These are phyloP conservation scores for Podospora conica DNA, from an alignment of 495 filamentous ascomycete species.

Conservation along the genomic window DNA sequence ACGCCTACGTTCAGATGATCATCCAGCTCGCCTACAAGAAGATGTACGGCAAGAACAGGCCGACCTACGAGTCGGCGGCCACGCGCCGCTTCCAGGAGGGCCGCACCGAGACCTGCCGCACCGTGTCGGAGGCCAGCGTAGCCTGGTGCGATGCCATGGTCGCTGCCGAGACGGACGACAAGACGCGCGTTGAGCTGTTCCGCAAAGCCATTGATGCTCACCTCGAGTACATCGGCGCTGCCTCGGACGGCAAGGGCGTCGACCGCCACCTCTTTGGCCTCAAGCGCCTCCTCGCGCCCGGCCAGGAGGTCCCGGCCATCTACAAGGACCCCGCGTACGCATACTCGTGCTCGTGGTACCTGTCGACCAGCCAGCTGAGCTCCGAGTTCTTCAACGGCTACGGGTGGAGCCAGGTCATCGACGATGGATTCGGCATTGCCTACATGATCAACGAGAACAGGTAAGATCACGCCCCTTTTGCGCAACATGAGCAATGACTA, in stretches of 20 bases:
- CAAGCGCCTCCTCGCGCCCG: constrained; percentile 80
- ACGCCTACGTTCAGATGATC: constrained; percentile 97
- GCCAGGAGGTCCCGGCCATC: constrained; percentile 73
- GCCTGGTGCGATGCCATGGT: constrained; percentile 86
- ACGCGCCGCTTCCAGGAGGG: constrained; percentile 93
- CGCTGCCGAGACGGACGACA: constrained; percentile 52
- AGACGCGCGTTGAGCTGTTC: constrained; percentile 67
- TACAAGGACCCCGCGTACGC: constrained; percentile 80
- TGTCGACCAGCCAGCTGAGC: constrained; percentile 83
- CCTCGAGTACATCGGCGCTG: constrained; percentile 81
- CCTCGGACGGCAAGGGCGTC: constrained; percentile 86
- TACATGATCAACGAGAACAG: constrained; percentile 99
- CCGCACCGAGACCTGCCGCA: constrained; percentile 91
- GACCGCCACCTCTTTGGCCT: constrained; percentile 96
- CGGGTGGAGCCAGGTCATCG: constrained; percentile 98
- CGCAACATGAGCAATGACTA: neutral
- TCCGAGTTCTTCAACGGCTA: constrained; percentile 99
- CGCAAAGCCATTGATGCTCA: constrained; percentile 75
- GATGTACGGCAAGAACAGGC: constrained; percentile 97
- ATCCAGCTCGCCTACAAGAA: constrained; percentile 99
- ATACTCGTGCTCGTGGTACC: constrained; percentile 84
- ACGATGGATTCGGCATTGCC: constrained; percentile 92
- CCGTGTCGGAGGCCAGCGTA: constrained; percentile 84
- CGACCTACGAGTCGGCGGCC: constrained; percentile 95
- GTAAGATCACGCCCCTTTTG: constrained; percentile 32